Evolutionary conservation across 176 grass and related monocot species (phyloP).

Genomic region (Cenchrus fungigraminus): DNA sequence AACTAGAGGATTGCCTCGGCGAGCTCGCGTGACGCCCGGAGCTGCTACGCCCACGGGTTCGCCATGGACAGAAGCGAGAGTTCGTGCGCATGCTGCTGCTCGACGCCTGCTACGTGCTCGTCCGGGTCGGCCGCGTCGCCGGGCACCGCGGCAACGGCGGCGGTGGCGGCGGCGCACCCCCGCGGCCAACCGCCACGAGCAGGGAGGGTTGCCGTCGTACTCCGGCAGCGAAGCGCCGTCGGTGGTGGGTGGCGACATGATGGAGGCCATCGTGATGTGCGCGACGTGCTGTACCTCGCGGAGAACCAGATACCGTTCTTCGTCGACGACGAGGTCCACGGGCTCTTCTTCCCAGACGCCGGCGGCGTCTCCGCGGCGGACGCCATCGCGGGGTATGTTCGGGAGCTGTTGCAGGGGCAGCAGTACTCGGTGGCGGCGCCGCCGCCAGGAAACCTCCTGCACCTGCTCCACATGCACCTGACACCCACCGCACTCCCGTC

Average conservation of each 20-base stretch:
- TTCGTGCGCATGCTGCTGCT: slow-evolving; percentile 46
- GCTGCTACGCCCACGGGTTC: neutral
- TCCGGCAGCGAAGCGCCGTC: too few relatives aligned
- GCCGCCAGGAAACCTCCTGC: slow-evolving; percentile 14
- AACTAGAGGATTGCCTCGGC: neutral
- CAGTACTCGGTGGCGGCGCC: neutral
- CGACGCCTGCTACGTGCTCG: slow-evolving; percentile 31
- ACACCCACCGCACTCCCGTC: neutral
- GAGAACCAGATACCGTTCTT: slow-evolving; percentile 51
- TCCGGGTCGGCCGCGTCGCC: neutral
- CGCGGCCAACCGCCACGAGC: neutral
- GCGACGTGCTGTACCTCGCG: slow-evolving; percentile 26
- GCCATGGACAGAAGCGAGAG: neutral
- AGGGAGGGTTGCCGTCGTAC: neutral
- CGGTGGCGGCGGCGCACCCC: too few relatives aligned
- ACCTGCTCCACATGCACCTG: slow-evolving; percentile 43
- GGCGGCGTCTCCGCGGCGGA: neutral
- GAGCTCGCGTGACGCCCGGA: rapidly evolving
- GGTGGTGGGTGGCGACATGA: neutral
- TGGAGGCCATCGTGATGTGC: neutral
- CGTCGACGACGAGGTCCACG: neutral
- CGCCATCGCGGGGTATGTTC: neutral
- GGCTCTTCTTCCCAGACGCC: neutral
- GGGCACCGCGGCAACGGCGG: neutral
- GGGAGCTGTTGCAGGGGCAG: neutral